These are phyloP conservation scores for Colletotrichum sp. DNA, from an alignment of 2,329 filamentous ascomycete genomes.

Conservation along the genomic window DNA sequence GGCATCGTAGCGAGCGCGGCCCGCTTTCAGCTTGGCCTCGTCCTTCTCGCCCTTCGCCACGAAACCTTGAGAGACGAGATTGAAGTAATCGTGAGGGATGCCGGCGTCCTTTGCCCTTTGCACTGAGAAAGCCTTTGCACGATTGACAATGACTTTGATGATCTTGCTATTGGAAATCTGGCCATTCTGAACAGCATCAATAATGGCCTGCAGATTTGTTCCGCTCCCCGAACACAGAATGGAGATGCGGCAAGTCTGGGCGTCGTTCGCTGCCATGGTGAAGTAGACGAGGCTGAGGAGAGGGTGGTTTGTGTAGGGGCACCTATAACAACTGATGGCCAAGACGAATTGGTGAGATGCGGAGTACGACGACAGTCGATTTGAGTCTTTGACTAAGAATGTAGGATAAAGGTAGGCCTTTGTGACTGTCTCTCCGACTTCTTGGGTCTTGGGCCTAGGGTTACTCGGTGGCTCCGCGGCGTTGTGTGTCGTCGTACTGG, in stretches of 20 bases:
- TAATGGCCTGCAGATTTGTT: constrained; percentile 79
- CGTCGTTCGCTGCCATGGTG: not conserved
- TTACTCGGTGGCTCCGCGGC: not conserved
- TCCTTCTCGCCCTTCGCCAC: constrained; percentile 64
- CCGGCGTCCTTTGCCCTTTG: constrained; percentile 50
- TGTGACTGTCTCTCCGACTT: not conserved
- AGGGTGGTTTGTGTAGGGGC: not conserved
- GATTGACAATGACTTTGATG: constrained; percentile 52
- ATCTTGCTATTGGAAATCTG: constrained; percentile 48
- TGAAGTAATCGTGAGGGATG: constrained; percentile 83
- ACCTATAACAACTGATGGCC: not conserved
- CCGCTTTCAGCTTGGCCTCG: constrained; percentile 54
- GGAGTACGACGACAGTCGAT: not conserved
- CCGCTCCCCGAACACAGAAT: constrained; percentile 78
- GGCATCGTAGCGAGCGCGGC: constrained; percentile 74
- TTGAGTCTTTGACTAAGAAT: not conserved
- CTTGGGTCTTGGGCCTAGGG: not conserved
- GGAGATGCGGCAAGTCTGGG: constrained; percentile 54
- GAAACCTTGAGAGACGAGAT: constrained; percentile 76
- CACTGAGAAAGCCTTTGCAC: constrained; percentile 44
- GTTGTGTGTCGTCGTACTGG: not conserved
- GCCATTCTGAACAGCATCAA: constrained; percentile 49
- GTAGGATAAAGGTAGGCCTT: not conserved
- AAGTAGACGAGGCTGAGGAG: not conserved
- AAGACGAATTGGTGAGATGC: not conserved